Evolutionary conservation across 768 basidiomycete genomes (phyloP), one percentile per base, ranked within the genome.

Genomic region (Russula sp.): DNA sequence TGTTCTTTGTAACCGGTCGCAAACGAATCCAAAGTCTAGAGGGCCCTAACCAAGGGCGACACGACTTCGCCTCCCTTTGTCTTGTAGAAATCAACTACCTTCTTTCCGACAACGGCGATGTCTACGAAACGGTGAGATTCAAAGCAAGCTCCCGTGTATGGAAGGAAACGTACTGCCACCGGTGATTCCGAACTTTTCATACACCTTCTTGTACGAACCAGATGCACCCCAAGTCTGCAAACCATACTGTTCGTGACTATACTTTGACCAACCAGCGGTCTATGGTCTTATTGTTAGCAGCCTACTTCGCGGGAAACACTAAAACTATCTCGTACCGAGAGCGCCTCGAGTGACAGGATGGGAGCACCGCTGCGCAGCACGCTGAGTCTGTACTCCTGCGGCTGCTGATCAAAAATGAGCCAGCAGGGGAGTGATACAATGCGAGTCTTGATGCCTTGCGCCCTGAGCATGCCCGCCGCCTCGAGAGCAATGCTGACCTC

Each of bases 291-390:
- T 54, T n/a, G 37, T 65, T 35, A 69, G 57, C n/a, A n/a, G 49
- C 54, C 64, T 57, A 10, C 18, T 11, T 53, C 51, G 6, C 34
- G 54, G 37, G 35, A 6, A 44, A 20, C 20, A 55, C 14, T 9
- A 47, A 13, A 40, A 20, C 35, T 35, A 6, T 45, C 4, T 68
- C 83, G 78, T 70, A 82, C 77, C 65, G 81, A 75, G 75, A 86
- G 82, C 31, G 94, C 94, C 77, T 97, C 94, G 64, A 97, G 80
- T 50, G 92, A 91, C 64, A 97, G 74, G 72, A 96, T 86, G 40
- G 94, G 94, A 11, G 90, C 89, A 39, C 94, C 94, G 69, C 88
- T 89, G 73, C 92, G 84, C 68, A 98, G 76, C 56, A 96, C 93
- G 70, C 85, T 84, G 70, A 96, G 76, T 71, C 79, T 83, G 79